Base-by-base conservation (phyloP, 306 rosid species). In the Prunus campanulata region DNA sequence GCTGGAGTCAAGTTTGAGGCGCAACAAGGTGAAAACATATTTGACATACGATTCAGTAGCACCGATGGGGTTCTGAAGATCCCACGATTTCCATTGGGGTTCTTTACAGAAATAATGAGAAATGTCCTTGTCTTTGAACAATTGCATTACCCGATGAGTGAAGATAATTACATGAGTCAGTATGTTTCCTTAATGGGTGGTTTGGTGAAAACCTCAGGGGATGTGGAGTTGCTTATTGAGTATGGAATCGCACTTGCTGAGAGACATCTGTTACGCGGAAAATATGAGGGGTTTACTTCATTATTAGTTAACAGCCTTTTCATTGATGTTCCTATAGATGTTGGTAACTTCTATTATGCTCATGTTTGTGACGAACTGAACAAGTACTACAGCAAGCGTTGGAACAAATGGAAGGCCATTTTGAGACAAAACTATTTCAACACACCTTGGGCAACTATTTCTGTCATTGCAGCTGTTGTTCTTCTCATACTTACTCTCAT, bases 41-140 rank as follows among this genome's bases (percentile, higher is more conserved):
- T 83, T 25, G 85, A 76, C 51, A 44, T 88, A 6, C 3, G 57
- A 27, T 88, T 70, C 75, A 19, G 15, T 0, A 16, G 18, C 2
- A 4, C 55, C 55, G 1, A 74, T 44, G 81, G 84, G 14, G 59
- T 66, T 20, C 46, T 84, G 47, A 73, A 48, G 61, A 84, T 86
- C 67, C 90, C 90, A 25, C 20, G 61, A 8, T 47, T 82, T n/a
- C 1, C 3, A 22, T 27, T 80, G 22, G 1, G 20, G 24, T 76
- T 19, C 2, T 0, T 2, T 0, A 74, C 84, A 0, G 86, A 80
- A 46, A 2, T 29, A 3, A 16, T 82, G 14, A 18, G 86, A 48
- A 87, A 85, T 47, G n/a, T 85, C 3, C 2, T 86, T 11, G 88
- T 85, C 11, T 86, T 72, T 51, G 92, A 84, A 66, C 75, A 77